Evolutionary conservation across 192 early-diverging fungal species (phyloP).

Genomic region (Chytriomyces sp.): DNA sequence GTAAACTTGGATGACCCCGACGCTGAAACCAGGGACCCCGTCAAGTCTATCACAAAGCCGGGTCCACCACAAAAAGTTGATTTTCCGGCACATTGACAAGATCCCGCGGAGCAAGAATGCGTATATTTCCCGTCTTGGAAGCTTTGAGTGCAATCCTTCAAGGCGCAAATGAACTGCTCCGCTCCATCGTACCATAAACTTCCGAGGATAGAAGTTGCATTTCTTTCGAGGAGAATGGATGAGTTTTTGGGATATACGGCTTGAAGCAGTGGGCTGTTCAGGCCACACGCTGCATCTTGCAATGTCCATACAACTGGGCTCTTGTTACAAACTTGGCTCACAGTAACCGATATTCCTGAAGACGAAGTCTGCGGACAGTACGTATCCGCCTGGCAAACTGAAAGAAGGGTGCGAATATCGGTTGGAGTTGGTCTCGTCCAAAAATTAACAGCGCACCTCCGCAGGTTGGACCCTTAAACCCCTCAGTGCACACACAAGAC

Average conservation of each 20-base stretch:
- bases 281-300: conserved; percentile 42
- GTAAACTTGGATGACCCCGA: conserved; percentile 45
- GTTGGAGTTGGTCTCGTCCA: background rate
- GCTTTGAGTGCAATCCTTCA: conserved; percentile 42
- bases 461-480: conserved; percentile 63
- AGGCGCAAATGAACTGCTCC: conserved; percentile 57
- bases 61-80: conserved; percentile 59
- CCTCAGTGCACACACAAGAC: conserved; percentile 52
- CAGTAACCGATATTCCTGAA: conserved; percentile 9
- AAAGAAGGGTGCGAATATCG: background rate
- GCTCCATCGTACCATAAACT: conserved; percentile 51
- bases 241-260: conserved; percentile 46
- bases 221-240: conserved; percentile 38
- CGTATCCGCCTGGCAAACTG: conserved; percentile 45
- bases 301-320: conserved; percentile 46
- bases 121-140: conserved; percentile 30
- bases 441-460: conserved; percentile 34
- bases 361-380: conserved; percentile 46
- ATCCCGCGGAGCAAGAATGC: conserved; percentile 41
- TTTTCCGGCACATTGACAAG: conserved; percentile 51
- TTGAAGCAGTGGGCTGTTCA: conserved; percentile 42
- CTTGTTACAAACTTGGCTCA: conserved; percentile 52
- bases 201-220: background rate
- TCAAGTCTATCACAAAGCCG: conserved; percentile 42
- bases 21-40: conserved; percentile 37